A percentile compares a stretch with the other conserved stretches of the same genome.
Conservation (phyloP, 176 grass and related monocot genomes). For the Lolium multiflorum region DNA sequence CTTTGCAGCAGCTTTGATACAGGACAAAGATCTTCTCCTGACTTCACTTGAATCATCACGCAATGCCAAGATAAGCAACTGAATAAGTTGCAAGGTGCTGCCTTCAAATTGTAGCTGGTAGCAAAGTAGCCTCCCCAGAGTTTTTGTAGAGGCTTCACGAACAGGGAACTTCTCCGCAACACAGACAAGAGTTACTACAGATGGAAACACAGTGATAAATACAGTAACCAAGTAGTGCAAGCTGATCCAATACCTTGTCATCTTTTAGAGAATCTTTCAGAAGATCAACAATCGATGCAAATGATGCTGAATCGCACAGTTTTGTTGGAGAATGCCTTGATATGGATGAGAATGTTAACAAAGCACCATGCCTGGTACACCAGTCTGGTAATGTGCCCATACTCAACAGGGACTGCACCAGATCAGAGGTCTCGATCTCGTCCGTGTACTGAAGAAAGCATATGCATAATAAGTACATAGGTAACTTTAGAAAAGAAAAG, state of each 20-base stretch:
- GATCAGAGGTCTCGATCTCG: constrained; percentile 68
- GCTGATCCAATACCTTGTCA: constrained; percentile 78
- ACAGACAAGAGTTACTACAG: constrained; percentile 47
- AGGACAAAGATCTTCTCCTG: constrained; percentile 83
- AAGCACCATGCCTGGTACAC: constrained; percentile 85
- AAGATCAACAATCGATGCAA: constrained; percentile 64
- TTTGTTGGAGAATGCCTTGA: constrained; percentile 68
- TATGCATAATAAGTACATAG: constrained; percentile 15
- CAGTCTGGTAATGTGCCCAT: constrained; percentile 66
- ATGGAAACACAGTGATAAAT: constrained; percentile 11
- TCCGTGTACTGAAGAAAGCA: constrained; percentile 78
- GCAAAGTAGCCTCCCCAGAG: constrained; percentile 72
- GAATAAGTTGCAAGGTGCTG: constrained; percentile 57
- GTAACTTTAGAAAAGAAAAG: constrained; percentile 9
- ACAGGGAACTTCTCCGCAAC: constrained; percentile 76
- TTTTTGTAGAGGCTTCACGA: constrained; percentile 82
- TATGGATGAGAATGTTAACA: constrained; percentile 82
- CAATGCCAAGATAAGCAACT: constrained; percentile 80
- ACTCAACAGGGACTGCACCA: constrained; percentile 66
- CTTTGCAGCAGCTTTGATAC: constrained; percentile 91
- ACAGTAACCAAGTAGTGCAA: constrained; percentile 9
- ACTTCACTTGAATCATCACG: constrained; percentile 93
- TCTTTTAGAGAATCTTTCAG: constrained; percentile 89
- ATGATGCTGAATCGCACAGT: constrained; percentile 55
- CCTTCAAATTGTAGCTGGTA: constrained; percentile 68